A percentile compares a stretch with the other conserved stretches of the same genome.
phyloP scores from a whole-genome alignment of 129 eudicot genomes.

The Tagetes erecta region DNA sequence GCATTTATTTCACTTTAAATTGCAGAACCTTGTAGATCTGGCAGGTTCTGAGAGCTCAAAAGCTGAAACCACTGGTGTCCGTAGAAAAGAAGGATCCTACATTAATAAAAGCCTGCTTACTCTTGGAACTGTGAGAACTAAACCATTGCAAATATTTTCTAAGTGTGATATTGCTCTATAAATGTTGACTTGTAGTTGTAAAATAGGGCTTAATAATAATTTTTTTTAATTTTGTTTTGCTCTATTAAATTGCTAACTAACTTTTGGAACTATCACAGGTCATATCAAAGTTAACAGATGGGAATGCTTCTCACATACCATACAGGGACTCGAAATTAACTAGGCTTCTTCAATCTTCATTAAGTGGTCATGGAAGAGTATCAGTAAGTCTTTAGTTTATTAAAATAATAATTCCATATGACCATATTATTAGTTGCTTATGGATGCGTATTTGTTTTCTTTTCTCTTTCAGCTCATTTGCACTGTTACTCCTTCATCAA shows the following conservation, averaged over 20 bases:
- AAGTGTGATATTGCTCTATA: constrained; percentile 37
- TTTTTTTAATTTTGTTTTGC: not conserved
- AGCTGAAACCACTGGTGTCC: constrained; percentile 85
- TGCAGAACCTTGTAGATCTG: constrained; percentile 98
- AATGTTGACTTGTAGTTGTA: constrained; percentile 19
- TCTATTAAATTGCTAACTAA: constrained; percentile 20
- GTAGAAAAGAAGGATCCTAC: constrained; percentile 91
- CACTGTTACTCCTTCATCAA: constrained; percentile 91
- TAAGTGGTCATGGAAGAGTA: constrained; percentile 95
- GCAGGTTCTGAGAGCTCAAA: constrained; percentile 99
- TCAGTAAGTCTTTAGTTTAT: constrained; percentile 63
- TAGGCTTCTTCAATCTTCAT: constrained; percentile 87
- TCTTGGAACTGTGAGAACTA: constrained; percentile 95
- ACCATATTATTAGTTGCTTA: constrained; percentile 8
- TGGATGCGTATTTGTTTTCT: constrained; percentile 1
- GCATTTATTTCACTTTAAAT: constrained; percentile 32
- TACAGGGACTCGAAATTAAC: constrained; percentile 92
- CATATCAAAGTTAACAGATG: constrained; percentile 89
- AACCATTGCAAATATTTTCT: constrained; percentile 41
- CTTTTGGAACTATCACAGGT: constrained; percentile 50
- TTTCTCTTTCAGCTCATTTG: constrained; percentile 67
- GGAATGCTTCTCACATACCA: constrained; percentile 75
- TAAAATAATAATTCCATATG: not conserved
- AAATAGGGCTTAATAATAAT: not conserved
- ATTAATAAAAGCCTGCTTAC: constrained; percentile 94